Evolutionary conservation across 768 basidiomycete genomes (phyloP).

Genomic region (Lactarius vividus): DNA sequence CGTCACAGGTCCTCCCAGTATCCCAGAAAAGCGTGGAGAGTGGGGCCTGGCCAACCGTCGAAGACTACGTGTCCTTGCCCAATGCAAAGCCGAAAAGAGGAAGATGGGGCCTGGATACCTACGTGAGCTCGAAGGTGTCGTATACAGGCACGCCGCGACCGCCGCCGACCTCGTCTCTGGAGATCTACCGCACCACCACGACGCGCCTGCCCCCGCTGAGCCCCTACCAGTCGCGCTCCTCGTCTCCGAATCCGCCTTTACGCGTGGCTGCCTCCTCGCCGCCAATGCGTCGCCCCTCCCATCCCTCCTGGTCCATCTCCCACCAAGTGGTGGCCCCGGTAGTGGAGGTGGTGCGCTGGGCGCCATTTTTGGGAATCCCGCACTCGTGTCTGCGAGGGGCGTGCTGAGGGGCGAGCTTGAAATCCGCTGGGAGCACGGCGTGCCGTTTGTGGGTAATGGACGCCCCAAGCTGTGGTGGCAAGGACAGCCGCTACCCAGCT

Average conservation of each 20-base stretch:
- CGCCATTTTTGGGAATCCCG: slow-evolving; percentile 66
- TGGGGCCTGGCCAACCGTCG: slow-evolving; percentile 34
- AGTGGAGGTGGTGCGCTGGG: slow-evolving; percentile 35
- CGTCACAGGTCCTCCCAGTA: slow-evolving; percentile 5
- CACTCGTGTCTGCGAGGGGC: slow-evolving; percentile 53
- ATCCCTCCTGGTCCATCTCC: slow-evolving; percentile 76
- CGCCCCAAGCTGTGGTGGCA: slow-evolving; percentile 47
- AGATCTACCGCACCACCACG: not conserved
- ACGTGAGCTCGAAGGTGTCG: slow-evolving; percentile 89
- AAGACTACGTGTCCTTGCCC: slow-evolving; percentile 73
- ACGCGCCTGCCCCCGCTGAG: slow-evolving; percentile 6
- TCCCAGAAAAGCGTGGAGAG: not conserved
- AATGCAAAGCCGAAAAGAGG: slow-evolving; percentile 91
- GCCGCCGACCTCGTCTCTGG: slow-evolving; percentile 6
- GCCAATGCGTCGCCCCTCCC: slow-evolving; percentile 76
- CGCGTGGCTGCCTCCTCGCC: slow-evolving; percentile 61
- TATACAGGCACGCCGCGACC: slow-evolving; percentile 44
- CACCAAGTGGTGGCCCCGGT: slow-evolving; percentile 35
- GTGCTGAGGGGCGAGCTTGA: slow-evolving; percentile 61
- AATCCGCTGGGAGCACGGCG: slow-evolving; percentile 59
- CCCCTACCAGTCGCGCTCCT: slow-evolving; percentile 64
- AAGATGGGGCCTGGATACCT: slow-evolving; percentile 76
- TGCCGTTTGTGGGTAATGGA: slow-evolving; percentile 24
- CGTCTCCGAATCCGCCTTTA: slow-evolving; percentile 79
- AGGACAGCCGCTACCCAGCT: slow-evolving; percentile 38